These are phyloP conservation scores for Fusarium kyushuense DNA, from an alignment of 2,329 filamentous ascomycete species.

Conservation along the genomic window DNA sequence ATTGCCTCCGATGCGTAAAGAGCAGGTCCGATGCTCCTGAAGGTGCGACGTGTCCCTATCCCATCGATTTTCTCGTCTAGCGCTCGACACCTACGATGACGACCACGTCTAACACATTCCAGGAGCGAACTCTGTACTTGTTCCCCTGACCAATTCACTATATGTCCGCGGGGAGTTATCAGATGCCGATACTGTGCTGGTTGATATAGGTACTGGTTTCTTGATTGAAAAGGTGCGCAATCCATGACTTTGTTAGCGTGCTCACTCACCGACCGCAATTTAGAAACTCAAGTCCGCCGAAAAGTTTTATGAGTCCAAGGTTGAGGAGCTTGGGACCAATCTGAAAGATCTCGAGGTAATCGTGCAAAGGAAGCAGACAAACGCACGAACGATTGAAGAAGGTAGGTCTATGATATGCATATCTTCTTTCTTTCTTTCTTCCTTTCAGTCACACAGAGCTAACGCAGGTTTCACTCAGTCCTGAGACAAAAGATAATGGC, in stretches of 20 bases:
- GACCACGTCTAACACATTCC: constrained; percentile 25
- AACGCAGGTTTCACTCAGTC: constrained; percentile 50
- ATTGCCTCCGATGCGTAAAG: constrained; percentile 84
- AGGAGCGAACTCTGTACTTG: constrained; percentile 73
- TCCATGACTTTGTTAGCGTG: background rate
- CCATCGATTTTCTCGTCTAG: background rate
- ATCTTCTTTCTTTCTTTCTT: no score
- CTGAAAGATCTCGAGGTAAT: constrained; percentile 69
- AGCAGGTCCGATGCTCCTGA: constrained; percentile 51
- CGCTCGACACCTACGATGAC: background rate
- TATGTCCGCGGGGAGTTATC: constrained; percentile 89
- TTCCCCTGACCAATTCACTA: constrained; percentile 94
- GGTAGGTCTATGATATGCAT: constrained; percentile 60
- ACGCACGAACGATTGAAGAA: constrained; percentile 89
- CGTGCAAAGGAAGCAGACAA: constrained; percentile 80
- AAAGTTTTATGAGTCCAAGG: constrained; percentile 68
- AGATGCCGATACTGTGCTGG: constrained; percentile 80
- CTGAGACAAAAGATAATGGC: constrained; percentile 60
- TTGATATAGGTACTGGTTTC: constrained; percentile 94
- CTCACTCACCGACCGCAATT: constrained; percentile 29
- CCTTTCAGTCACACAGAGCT: constrained; percentile 45
- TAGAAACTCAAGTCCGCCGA: constrained; percentile 66
- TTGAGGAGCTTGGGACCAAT: constrained; percentile 64
- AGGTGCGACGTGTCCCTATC: constrained; percentile 43
- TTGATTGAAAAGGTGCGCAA: constrained; percentile 85